Evolutionary conservation across 2,329 filamentous ascomycete species (phyloP), one percentile per base, ranked within the genome.

Genomic region (Beauveria asiatica): DNA sequence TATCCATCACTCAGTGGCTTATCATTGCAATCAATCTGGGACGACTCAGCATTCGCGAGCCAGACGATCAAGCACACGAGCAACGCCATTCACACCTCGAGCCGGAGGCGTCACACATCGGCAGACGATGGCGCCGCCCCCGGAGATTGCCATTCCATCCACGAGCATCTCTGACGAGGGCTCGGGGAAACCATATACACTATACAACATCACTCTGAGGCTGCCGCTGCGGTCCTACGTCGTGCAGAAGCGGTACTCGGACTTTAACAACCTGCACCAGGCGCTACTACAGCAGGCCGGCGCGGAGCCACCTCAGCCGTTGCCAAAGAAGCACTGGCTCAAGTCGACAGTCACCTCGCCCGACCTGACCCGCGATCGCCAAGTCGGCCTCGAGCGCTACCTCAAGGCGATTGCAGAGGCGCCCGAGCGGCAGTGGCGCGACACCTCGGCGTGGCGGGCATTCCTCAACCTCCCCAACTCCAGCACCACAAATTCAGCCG

Each of bases 241-340:
- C 64, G 79, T 92, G 5, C 84, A 86, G 68, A 93, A 92, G 74
- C 88, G 90, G 67, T 95, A 93, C 78, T 90, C 86, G 57, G 90
- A 94, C 70, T 94, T 94, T 69, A 76, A 78, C 59, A 72, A 78
- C 51, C 83, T 95, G 17, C 84, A 94, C 74, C 72, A 77, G 33
- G 74, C 81, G 4, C 80, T 95, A 9, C 78, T 79, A 21, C 75
- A 80, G 45, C 76, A 84, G 54, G 81, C 86, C 60, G 84, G 85
- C 66, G 69, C 77, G 23, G 72, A 87, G 21, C 89, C 90, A 8
- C 90, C 90, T 0, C 76, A 78, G 1, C 75, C 87, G 0, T 78
- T 93, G 2, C 90, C 90, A 0, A 76, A 76, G 16, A 94, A 94
- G 70, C 85, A 86, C 51, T 94, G 89, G 89, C 83, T 93, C 69